Conservation (phyloP, 768 basidiomycete species). For the Pleurotus sapidus region DNA sequence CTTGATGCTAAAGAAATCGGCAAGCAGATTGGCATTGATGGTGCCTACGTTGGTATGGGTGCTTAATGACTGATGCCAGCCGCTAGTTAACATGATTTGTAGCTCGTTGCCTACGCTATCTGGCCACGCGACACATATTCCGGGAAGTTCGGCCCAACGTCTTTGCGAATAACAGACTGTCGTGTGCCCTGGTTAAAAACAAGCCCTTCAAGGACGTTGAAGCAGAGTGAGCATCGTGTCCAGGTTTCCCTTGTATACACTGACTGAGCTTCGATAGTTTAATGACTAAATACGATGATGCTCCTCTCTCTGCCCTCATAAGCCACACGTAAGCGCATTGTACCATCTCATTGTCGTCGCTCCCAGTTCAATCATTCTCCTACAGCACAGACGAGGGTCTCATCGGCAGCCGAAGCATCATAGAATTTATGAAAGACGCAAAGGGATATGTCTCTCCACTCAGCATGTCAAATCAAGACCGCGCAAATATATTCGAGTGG, state of each 20-base stretch:
- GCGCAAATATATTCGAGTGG: conserved; percentile 22
- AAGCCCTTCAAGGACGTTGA: conserved; percentile 24
- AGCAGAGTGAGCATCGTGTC: conserved; percentile 17
- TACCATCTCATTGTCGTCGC: background rate
- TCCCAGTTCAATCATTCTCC: background rate
- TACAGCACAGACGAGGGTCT: conserved; percentile 18
- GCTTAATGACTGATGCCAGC: no score
- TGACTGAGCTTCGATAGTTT: background rate
- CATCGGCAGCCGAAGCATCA: conserved; percentile 15
- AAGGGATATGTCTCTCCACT: background rate
- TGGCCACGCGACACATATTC: conserved; percentile 37
- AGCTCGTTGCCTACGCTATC: conserved; percentile 35
- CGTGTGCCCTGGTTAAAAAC: conserved; percentile 29
- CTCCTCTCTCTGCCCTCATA: background rate
- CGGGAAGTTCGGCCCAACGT: conserved; percentile 31
- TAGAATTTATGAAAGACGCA: conserved; percentile 16
- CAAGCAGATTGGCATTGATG: conserved; percentile 21
- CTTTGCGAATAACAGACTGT: conserved; percentile 36
- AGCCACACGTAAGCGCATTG: background rate
- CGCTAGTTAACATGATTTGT: background rate
- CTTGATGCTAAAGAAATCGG: conserved; percentile 34
- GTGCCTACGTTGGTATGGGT: conserved; percentile 29
- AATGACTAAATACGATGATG: conserved; percentile 1
- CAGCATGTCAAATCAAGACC: conserved; percentile 10
- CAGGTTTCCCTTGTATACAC: background rate